Evolutionary conservation across 2,329 filamentous ascomycete species (phyloP).

Genomic region (Apiospora saccharicola): DNA sequence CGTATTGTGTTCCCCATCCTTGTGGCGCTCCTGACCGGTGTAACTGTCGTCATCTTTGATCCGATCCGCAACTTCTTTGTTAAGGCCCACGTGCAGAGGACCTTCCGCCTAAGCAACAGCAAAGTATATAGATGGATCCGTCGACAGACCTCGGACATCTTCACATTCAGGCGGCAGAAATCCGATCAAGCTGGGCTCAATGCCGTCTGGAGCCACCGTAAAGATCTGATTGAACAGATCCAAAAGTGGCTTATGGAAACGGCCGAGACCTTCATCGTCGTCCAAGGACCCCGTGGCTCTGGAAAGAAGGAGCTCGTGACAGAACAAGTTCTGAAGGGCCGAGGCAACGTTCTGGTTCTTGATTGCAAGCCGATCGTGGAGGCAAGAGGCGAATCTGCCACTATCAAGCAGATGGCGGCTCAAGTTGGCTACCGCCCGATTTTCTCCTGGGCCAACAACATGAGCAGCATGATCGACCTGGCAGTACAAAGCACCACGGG

Average conservation of each 20-base stretch:
- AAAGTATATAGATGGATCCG: slow-evolving; percentile 82
- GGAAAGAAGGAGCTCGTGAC: slow-evolving; percentile 89
- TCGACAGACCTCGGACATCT: slow-evolving; percentile 71
- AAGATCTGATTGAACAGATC: slow-evolving; percentile 81
- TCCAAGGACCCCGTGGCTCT: slow-evolving; percentile 90
- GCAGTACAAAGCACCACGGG: slow-evolving; percentile 94
- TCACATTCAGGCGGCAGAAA: slow-evolving; percentile 64
- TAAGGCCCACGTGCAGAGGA: slow-evolving; percentile 82
- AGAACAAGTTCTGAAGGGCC: slow-evolving; percentile 80
- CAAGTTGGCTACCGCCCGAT: slow-evolving; percentile 92
- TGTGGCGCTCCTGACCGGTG: slow-evolving; percentile 80
- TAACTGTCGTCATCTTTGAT: slow-evolving; percentile 91
- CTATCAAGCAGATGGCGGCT: slow-evolving; percentile 80
- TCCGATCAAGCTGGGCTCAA: slow-evolving; percentile 74
- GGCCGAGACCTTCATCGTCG: slow-evolving; percentile 89
- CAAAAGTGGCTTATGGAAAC: slow-evolving; percentile 88
- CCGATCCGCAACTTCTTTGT: slow-evolving; percentile 95
- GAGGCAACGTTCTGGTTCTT: slow-evolving; percentile 80
- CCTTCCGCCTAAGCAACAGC: slow-evolving; percentile 77
- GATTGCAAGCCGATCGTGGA: slow-evolving; percentile 96
- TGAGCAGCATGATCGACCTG: slow-evolving; percentile 90
- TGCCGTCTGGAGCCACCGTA: slow-evolving; percentile 88
- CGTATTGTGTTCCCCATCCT: slow-evolving; percentile 85
- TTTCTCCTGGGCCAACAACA: slow-evolving; percentile 95
- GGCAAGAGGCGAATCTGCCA: slow-evolving; percentile 84